Evolutionary conservation across 2,329 filamentous ascomycete genomes (phyloP).

Genomic region (Diaporthe sp.): DNA sequence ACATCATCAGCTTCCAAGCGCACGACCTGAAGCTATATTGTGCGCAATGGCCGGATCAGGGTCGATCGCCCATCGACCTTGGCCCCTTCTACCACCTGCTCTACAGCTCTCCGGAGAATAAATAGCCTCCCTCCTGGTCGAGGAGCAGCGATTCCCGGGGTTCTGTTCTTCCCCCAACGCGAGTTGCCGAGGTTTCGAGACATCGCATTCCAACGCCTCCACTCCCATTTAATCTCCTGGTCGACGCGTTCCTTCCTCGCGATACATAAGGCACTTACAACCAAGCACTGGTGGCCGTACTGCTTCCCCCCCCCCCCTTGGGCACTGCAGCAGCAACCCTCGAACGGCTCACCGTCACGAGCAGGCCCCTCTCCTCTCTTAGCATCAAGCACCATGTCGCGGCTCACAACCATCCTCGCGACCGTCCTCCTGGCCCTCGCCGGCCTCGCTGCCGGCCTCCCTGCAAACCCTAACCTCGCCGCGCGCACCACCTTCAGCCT

Average conservation of each 20-base stretch:
- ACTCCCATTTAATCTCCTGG: not conserved
- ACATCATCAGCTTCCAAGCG: slow-evolving; percentile 13
- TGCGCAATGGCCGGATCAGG: not conserved
- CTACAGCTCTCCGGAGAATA: not conserved
- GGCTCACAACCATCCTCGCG: not conserved
- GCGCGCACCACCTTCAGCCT: not conserved
- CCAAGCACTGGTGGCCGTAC: not conserved
- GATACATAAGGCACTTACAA: slow-evolving; percentile 19
- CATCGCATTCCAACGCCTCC: slow-evolving; percentile 29
- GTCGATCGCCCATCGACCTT: not conserved
- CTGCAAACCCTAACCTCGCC: not conserved
- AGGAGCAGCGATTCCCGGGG: not conserved
- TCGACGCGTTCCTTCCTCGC: slow-evolving; percentile 8
- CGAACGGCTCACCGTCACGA: not conserved
- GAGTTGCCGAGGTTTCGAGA: slow-evolving; percentile 28
- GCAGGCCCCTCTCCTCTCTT: not conserved
- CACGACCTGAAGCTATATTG: slow-evolving; percentile 5
- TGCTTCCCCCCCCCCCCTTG: not conserved
- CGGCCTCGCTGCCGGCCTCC: slow-evolving; percentile 15
- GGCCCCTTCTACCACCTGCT: not conserved
- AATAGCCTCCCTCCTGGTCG: not conserved
- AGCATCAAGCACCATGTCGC: slow-evolving; percentile 9
- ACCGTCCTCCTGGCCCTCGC: slow-evolving; percentile 5
- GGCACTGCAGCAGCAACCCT: not conserved
- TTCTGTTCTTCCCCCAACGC: not conserved